A percentile compares a stretch with the other conserved stretches of the same genome.
Conservation (phyloP, 768 basidiomycete genomes). For the Pulveroboletus sp. region DNA sequence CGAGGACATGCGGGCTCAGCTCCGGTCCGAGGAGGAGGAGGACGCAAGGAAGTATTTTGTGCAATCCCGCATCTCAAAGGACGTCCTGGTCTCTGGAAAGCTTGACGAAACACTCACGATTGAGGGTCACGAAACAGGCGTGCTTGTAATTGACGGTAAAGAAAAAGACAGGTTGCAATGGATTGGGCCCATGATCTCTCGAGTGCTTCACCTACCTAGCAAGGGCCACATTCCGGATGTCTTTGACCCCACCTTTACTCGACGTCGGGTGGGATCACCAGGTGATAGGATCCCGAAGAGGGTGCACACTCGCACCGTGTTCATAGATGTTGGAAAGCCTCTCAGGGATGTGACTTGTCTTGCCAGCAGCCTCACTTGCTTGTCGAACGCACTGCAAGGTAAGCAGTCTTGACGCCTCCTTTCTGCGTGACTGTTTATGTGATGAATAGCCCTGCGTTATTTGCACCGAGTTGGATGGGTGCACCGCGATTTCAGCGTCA, state of each 20-base stretch:
- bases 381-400: not conserved
- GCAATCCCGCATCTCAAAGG: not conserved
- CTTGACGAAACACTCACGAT: not conserved
- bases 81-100: not conserved
- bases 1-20: not conserved
- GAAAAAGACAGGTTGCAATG: not conserved
- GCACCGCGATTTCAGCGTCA: slow-evolving; percentile 5
- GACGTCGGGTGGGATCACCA: not conserved
- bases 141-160: not conserved
- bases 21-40: not conserved
- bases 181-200: not conserved
- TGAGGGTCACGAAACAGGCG: not conserved
- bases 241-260: too few species aligned
- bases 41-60: not conserved
- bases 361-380: not conserved
- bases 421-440: not conserved
- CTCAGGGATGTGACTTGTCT: not conserved
- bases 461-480: slow-evolving; percentile 7
- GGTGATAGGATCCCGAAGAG: not conserved
- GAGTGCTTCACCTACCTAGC: not conserved
- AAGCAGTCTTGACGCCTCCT: not conserved
- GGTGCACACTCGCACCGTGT: not conserved
- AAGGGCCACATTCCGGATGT: not conserved
- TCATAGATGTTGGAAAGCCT: not conserved
- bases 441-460: not conserved